A percentile compares a stretch with the other conserved stretches of the same genome.
These are phyloP conservation scores for Blastomyces gilchristii DNA, from an alignment of 2,329 filamentous ascomycete species.

Conservation along the genomic window DNA sequence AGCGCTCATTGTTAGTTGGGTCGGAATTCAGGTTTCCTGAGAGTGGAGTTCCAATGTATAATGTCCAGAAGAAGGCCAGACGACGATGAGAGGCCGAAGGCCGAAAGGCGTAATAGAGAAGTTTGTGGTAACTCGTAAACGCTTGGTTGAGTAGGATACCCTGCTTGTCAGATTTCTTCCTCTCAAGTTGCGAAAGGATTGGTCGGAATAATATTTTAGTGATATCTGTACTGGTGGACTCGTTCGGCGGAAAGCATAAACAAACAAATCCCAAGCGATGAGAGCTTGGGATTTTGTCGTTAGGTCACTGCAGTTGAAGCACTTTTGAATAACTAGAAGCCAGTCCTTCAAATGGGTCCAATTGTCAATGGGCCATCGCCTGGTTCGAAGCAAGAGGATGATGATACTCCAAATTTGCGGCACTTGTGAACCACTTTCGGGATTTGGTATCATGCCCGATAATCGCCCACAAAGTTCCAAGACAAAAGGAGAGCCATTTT, in stretches of 20 bases:
- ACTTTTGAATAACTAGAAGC: slow-evolving; percentile 68
- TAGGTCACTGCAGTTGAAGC: slow-evolving; percentile 69
- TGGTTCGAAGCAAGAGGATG: slow-evolving; percentile 60
- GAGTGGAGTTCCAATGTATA: slow-evolving; percentile 58
- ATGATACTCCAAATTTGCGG: slow-evolving; percentile 85
- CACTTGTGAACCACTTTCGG: slow-evolving; percentile 54
- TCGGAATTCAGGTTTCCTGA: slow-evolving; percentile 43
- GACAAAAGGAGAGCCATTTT: slow-evolving; percentile 52
- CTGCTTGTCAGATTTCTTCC: slow-evolving; percentile 46
- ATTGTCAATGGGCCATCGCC: slow-evolving; percentile 47
- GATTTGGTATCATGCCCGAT: slow-evolving; percentile 52
- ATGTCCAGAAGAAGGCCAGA: slow-evolving; percentile 68
- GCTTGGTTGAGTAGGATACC: slow-evolving; percentile 42
- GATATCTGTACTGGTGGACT: slow-evolving; percentile 45
- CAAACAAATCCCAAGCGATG: slow-evolving; percentile 73
- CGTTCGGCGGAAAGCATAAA: slow-evolving; percentile 62
- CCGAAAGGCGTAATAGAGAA: slow-evolving; percentile 73
- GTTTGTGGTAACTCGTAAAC: slow-evolving; percentile 64
- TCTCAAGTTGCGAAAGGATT: slow-evolving; percentile 56
- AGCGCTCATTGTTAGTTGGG: slow-evolving; percentile 47
- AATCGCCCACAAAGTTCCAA: slow-evolving; percentile 59
- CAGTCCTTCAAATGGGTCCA: slow-evolving; percentile 69
- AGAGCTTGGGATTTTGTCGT: slow-evolving; percentile 66
- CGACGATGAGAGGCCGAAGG: slow-evolving; percentile 57
- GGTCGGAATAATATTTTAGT: slow-evolving; percentile 58